Base-by-base conservation (phyloP, 306 rosid genomes). In the Corylus avellana region DNA sequence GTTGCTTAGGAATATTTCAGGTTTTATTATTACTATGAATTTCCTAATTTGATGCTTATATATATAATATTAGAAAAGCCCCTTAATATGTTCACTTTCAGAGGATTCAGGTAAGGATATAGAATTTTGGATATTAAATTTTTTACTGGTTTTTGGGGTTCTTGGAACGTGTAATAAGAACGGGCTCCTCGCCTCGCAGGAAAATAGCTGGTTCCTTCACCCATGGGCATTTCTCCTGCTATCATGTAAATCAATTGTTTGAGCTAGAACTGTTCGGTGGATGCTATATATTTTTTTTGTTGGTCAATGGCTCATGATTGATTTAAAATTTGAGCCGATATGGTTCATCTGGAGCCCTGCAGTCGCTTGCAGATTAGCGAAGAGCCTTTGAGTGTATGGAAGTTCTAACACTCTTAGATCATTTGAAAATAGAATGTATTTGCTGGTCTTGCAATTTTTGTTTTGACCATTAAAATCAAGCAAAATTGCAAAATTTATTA, bases 1-100 rank as follows among this genome's bases (percentile, higher is more conserved):
- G 92, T 92, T 66, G 93, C 95, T 80, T 94, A 77, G 22, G 29
- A 10, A 74, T 74, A 81, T 49, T 10, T 73, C 84, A 85, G 90
- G 93, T 88, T 7, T 68, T 77, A 29, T 72, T 58, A 11, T 2
- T 49, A 51, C 8, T 56, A 13, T 76, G 61, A 35, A 8, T 1
- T 16, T 56, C 27, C 10, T 58, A n/a, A 18, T 18, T 13, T 56
- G 50, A 18, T 4, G 53, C 4, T 11, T 49, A 49, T 49, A 49
- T 12, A 12, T 49, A 1, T 48, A 11, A 25, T 20, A 5, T 47
- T 53, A 7, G 5, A 53, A 29, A 16, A 35, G 48, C 14, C 13
- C 11, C n/a, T 53, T 53, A 3, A 13, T 14, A 53, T 53, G 2
- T 5, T 8, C 7, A 53, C 6, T 16, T 16, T 4, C 57, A 12